A percentile compares a stretch with the other conserved stretches of the same genome.
Conservation (phyloP, 257 asterid genomes). For the Ophiorrhiza pumila region DNA sequence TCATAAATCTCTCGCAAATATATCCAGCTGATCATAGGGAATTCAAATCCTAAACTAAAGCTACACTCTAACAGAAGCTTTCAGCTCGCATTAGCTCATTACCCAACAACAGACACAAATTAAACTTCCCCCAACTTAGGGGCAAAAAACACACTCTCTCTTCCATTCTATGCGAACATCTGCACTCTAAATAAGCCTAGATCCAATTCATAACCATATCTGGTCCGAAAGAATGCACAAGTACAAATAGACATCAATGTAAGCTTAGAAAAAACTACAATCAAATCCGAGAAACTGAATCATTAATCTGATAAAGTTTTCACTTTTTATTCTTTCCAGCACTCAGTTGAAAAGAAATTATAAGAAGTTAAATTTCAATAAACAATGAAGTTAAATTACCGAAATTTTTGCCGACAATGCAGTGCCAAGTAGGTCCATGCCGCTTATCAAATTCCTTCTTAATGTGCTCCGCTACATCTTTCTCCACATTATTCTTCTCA, state of each 20-base stretch:
- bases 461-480: slow-evolving; percentile 93
- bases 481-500: slow-evolving; percentile 83
- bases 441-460: slow-evolving; percentile 92
- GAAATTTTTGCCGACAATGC: slow-evolving; percentile 97
- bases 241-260: background rate
- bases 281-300: slow-evolving; percentile 3
- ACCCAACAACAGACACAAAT: background rate
- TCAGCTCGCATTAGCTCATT: background rate
- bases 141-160: background rate
- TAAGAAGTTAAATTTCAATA: background rate
- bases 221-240: background rate
- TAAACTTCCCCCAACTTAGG: background rate
- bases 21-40: background rate
- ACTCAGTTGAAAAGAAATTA: background rate
- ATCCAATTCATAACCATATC: slow-evolving; percentile 10
- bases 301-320: background rate
- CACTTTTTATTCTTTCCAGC: background rate
- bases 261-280: no score
- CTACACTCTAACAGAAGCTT: background rate
- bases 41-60: background rate
- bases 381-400: slow-evolving; percentile 40
- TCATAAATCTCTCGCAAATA: background rate
- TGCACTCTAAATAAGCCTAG: background rate
- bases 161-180: background rate
- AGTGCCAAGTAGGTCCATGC: slow-evolving; percentile 98